Evolutionary conservation across 208 protist genomes (phyloP), one percentile per base, ranked within the genome.

Genomic region (Trypanosoma scelopori): DNA sequence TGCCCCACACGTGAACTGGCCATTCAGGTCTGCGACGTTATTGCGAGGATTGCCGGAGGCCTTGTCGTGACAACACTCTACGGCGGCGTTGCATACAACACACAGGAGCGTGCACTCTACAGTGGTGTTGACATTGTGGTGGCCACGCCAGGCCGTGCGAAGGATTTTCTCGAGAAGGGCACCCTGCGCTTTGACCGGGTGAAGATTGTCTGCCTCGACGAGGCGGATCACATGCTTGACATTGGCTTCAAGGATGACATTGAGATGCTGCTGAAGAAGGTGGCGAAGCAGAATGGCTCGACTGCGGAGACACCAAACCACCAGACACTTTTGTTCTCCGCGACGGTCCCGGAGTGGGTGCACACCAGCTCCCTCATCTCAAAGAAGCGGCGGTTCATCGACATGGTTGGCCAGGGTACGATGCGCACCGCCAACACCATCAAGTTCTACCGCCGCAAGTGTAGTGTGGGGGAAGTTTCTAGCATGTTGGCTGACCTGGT

Each of bases 171-270:
- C 58, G 94, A 99, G 66, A 93, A 99, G 79, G 98, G 95, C 4
- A 94, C 81, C 25, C 63, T 85, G 12, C 93, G 93, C 75, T 91
- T 99, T 69, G 84, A 91, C 53, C 82, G 82, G 49, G 74, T 97
- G 12, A 80, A 83, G 53, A 92, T 98, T 52, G 89, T 98, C 35
- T 97, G 99, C 51, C 85, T 99, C 1, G 99, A 99, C 81, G 99
- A 99, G 82, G 98, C 98, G 6, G 98, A 99, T 74, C 83, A 97
- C 55, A 98, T 99, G 79, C 84, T 99, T 15, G 98, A 99, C 76
- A 94, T 99, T 71, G 98, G 98, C 42, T 99, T 99, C 68, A 86
- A 88, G 58, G 87, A 98, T 45, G 91, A 96, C 47, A 81, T 99
- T 61, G 95, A 99, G 69, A 65, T 93, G 32, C 98, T 99, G 52